A percentile compares a stretch with the other conserved stretches of the same genome.
Evolutionary conservation across 2,329 filamentous ascomycete genomes (phyloP).

Genomic region (Sclerotiophoma versabilis): DNA sequence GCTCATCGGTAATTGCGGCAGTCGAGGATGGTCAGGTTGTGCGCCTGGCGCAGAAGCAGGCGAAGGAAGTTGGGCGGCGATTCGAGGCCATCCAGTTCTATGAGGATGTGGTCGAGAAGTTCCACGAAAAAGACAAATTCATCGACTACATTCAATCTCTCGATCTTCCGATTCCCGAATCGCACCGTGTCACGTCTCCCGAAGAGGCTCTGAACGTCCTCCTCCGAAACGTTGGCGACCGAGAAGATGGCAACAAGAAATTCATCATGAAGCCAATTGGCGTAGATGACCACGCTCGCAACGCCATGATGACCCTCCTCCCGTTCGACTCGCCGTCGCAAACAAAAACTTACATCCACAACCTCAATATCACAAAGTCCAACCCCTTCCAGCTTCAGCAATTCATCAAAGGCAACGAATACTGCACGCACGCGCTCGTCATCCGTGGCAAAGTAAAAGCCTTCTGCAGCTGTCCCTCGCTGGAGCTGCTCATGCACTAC

Average conservation of each 20-base stretch:
- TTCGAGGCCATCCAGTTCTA: slow-evolving; percentile 72
- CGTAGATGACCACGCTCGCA: slow-evolving; percentile 66
- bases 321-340: slow-evolving; percentile 61
- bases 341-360: slow-evolving; percentile 63
- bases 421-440: slow-evolving; percentile 74
- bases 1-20: slow-evolving; percentile 71
- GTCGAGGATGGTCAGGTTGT: slow-evolving; percentile 72
- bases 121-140: slow-evolving; percentile 73
- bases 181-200: slow-evolving; percentile 60
- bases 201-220: slow-evolving; percentile 64
- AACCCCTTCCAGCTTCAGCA: slow-evolving; percentile 74
- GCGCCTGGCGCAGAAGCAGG: slow-evolving; percentile 57
- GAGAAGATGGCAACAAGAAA: slow-evolving; percentile 40
- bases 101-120: slow-evolving; percentile 60
- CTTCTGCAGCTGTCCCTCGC: slow-evolving; percentile 71
- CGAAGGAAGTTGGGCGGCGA: slow-evolving; percentile 52
- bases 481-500: slow-evolving; percentile 72
- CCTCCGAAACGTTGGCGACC: slow-evolving; percentile 21
- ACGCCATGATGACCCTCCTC: slow-evolving; percentile 68
- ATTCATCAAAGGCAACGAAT: slow-evolving; percentile 69
- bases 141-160: slow-evolving; percentile 63
- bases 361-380: slow-evolving; percentile 61
- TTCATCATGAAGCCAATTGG: slow-evolving; percentile 74
- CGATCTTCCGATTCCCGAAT: slow-evolving; percentile 49
- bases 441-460: slow-evolving; percentile 69